Evolutionary conservation across 2,329 filamentous ascomycete genomes (phyloP).

Genomic region (Alternaria triticina): DNA sequence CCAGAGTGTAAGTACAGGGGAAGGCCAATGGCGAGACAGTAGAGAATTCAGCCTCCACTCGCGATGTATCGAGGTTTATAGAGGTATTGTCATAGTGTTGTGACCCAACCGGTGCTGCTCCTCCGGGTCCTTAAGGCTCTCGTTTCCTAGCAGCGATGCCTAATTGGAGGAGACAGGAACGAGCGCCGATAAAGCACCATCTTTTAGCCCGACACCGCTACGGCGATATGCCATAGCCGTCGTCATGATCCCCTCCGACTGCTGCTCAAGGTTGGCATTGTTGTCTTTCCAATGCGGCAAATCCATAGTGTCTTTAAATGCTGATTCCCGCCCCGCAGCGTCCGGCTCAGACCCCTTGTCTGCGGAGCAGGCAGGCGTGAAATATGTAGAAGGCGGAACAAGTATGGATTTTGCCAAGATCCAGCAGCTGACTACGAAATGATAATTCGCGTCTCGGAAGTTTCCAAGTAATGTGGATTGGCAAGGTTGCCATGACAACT

Average conservation of each 20-base stretch:
- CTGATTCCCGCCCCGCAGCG: not conserved
- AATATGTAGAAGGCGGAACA: not conserved
- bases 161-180: not conserved
- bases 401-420: not conserved
- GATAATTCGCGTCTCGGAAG: not conserved
- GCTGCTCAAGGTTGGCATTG: not conserved
- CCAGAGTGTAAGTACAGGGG: not conserved
- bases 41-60: not conserved
- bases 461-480: not conserved
- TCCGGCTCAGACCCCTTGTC: not conserved
- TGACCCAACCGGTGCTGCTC: not conserved
- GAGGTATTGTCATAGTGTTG: not conserved
- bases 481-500: not conserved
- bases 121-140: not conserved
- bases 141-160: not conserved
- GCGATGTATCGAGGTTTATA: not conserved
- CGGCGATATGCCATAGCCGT: not conserved
- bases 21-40: not conserved
- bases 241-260: not conserved
- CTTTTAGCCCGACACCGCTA: not conserved
- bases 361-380: not conserved
- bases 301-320: not conserved
- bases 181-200: not conserved
- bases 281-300: not conserved
- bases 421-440: not conserved